Base-by-base conservation (phyloP, 495 filamentous ascomycete genomes). In the Aspergillus saccharolyticus region DNA sequence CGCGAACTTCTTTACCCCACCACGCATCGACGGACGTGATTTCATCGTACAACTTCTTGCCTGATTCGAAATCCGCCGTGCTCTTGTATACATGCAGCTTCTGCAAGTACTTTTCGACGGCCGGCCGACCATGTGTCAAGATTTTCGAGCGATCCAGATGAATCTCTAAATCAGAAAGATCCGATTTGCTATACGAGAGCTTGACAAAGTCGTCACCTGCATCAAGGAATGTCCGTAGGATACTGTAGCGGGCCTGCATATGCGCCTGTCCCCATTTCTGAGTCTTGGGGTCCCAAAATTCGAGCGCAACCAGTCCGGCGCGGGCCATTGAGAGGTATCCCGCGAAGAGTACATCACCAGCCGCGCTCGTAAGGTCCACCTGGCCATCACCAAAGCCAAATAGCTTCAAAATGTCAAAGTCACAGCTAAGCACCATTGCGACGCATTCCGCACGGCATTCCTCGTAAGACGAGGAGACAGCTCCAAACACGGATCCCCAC, bases 211-310 rank as follows among this genome's bases (percentile, higher is more conserved):
- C 83, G 53, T 86, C 80, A 5, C 87, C 90, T 2, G 91, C 91
- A 39, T 82, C 78, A n/a, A 97, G 80, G 84, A 97, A 96, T 30
- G 85, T 87, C 59, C 86, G 80, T 39, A 98, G 74, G 66, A 97
- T 98, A 58, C 85, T 87, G 74, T 91, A 97, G 16, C 94, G 88
- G 4, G 94, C 94, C 74, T 97, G 91, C 78, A 90, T 95, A 65
- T 98, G 93, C 22, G 90, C 84, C 66, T 97, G 91, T 12, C 93
- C 92, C 93, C 93, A 97, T 73, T 96, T 96, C 61, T 81, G 75
- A 56, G 79, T 85, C 77, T 91, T 78, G 24, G 89, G 89, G 63
- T 96, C 89, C 89, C 88, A 96, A 73, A 88, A 87, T 62, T 98
- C 92, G 18, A 97, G 76, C 1, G 92, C 86, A 15, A 83, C 75